A percentile compares a stretch with the other conserved stretches of the same genome.
Evolutionary conservation across 2,329 filamentous ascomycete genomes (phyloP).

Genomic region (Colletotrichum trifolii): DNA sequence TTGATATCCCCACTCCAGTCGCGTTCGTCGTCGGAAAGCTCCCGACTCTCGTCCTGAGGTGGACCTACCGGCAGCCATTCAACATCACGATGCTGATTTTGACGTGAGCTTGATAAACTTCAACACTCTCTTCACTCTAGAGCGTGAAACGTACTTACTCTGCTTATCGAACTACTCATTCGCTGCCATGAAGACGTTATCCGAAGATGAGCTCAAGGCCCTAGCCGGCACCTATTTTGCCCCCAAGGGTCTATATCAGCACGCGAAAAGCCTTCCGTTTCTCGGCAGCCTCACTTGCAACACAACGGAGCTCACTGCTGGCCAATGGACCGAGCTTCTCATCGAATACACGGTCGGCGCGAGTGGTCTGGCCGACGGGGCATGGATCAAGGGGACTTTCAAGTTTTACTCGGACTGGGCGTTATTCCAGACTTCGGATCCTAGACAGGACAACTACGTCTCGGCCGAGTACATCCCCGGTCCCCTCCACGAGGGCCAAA

Average conservation of each 20-base stretch:
- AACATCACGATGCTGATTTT: too few relatives aligned
- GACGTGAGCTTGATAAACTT: too few relatives aligned
- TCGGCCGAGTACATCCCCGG: slow-evolving; percentile 46
- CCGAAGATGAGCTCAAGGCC: slow-evolving; percentile 38
- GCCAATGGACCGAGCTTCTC: slow-evolving; percentile 45
- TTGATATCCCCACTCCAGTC: too few relatives aligned
- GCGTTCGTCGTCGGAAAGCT: too few relatives aligned
- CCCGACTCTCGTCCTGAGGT: too few relatives aligned
- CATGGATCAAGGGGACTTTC: slow-evolving; percentile 52
- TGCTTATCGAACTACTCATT: too few relatives aligned
- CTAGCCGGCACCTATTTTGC: slow-evolving; percentile 43
- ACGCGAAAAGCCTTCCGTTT: slow-evolving; percentile 45
- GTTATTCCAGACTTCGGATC: slow-evolving; percentile 47
- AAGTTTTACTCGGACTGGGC: slow-evolving; percentile 53
- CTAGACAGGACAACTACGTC: slow-evolving; percentile 45
- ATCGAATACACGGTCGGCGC: slow-evolving; percentile 45
- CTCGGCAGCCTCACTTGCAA: slow-evolving; percentile 43
- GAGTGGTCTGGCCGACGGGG: slow-evolving; percentile 47
- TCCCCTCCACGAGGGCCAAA: slow-evolving; percentile 43
- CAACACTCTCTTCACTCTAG: too few relatives aligned
- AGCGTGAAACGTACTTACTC: too few relatives aligned
- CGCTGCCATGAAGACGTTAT: slow-evolving; percentile 39
- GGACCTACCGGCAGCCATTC: too few relatives aligned
- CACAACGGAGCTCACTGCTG: slow-evolving; percentile 39
- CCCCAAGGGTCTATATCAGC: slow-evolving; percentile 42